A percentile compares a stretch with the other conserved stretches of the same genome.
Evolutionary conservation across 495 filamentous ascomycete species (phyloP).

Genomic region (Haplographium delicatum): DNA sequence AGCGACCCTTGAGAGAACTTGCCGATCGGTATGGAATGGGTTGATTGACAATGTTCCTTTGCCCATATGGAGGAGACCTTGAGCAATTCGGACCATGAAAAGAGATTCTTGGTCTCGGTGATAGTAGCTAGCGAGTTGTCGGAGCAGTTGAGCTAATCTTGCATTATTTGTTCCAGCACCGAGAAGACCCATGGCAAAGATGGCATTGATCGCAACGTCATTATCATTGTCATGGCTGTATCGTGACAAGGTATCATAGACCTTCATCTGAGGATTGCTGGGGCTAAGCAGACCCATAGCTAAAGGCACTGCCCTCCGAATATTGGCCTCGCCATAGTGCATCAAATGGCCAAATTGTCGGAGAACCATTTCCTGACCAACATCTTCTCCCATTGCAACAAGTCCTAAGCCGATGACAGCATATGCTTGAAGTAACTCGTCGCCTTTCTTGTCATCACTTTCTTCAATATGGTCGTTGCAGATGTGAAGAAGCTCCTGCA

Average conservation of each 20-base stretch:
- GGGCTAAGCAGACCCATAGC: constrained; percentile 95
- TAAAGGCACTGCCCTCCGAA: constrained; percentile 92
- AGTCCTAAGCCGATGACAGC: constrained; percentile 90
- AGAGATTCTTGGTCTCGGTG: constrained; percentile 91
- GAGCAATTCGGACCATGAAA: constrained; percentile 99
- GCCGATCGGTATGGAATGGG: constrained; percentile 97
- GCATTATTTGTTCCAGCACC: constrained; percentile 98
- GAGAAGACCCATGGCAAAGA: constrained; percentile 97
- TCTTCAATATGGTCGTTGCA: constrained; percentile 98
- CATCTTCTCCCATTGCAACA: constrained; percentile 96
- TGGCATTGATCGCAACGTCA: constrained; percentile 96
- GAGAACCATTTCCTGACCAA: constrained; percentile 98
- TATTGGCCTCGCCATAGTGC: constrained; percentile 98
- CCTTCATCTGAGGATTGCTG: constrained; percentile 99
- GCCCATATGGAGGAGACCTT: constrained; percentile 97
- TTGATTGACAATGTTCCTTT: constrained; percentile 94
- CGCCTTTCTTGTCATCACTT: constrained; percentile 81
- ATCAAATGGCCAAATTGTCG: constrained; percentile 97
- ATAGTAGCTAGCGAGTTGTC: constrained; percentile 96
- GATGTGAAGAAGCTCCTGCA: constrained; percentile 92
- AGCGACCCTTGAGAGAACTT: constrained; percentile 87
- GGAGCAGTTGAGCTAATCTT: constrained; percentile 85
- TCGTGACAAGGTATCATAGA: constrained; percentile 96
- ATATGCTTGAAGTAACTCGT: constrained; percentile 91
- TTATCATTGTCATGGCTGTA: constrained; percentile 99